Evolutionary conservation across 495 filamentous ascomycete genomes (phyloP), one percentile per base, ranked within the genome.

Genomic region (Podospora tetraspora): DNA sequence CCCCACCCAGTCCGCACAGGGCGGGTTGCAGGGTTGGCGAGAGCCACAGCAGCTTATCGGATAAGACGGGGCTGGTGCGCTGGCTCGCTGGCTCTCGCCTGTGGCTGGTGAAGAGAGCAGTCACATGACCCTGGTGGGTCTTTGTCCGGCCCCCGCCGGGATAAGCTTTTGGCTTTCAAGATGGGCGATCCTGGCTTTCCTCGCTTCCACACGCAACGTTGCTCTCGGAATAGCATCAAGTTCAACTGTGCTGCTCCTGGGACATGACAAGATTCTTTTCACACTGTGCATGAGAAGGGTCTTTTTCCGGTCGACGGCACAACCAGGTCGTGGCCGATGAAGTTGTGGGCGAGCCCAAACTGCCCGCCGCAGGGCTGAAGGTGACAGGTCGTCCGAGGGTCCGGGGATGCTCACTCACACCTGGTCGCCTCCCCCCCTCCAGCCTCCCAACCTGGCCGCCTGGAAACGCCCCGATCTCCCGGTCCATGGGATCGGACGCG

Each of bases 1-100:
- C 75, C 75, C 75, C 76, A 76, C 76, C 68, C 43, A 52, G 43
- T 52, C 32, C 12, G 43, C 43, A 43, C 37, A 52, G 61, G 43
- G 32, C 63, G 69, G 58, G n/a, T 30, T 32, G 57, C 27, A 66
- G 65, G 65, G 65, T 29, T 66, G 57, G 27, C 8, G 34, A 12
- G 24, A 57, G 57, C 57, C 65, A 61, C 65, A 61, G 3, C 6
- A 5, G 6, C 27, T 21, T 25, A 24, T 27, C n/a, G 62, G 52
- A 65, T 23, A 27, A 62, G 60, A 30, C 21, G 60, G 27, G 27
- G 22, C 24, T 23, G 21, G 22, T 23, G 24, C 27, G 21, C 13
- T 10, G 29, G 29, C 29, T 10, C 27, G 21, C 13, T 10, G 29
- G 29, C 29, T 10, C 29, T 30, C 29, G 8, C 4, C 10, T 62